Evolutionary conservation across 176 grass and related monocot species (phyloP).

Genomic region (Raddia guianensis): DNA sequence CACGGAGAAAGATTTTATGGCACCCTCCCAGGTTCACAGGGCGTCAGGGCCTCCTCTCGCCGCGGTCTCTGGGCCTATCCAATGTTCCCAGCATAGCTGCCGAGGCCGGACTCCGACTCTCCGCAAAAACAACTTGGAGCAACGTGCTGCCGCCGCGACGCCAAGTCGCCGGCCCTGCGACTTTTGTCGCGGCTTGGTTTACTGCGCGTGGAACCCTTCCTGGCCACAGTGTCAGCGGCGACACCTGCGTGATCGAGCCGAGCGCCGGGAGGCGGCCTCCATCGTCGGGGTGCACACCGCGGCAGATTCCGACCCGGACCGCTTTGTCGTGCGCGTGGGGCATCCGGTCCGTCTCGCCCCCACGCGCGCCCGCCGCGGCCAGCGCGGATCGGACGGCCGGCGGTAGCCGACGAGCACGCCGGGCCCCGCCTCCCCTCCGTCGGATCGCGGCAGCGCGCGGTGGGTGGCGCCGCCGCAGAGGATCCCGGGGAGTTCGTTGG

Average conservation of each 20-base stretch:
- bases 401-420: background rate
- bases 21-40: too few relatives aligned
- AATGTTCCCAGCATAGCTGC: too few relatives aligned
- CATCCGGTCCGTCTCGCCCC: too few relatives aligned
- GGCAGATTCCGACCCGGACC: background rate
- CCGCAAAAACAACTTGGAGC: background rate
- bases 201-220: background rate
- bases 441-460: background rate
- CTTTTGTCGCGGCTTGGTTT: background rate
- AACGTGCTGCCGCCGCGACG: background rate
- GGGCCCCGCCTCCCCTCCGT: background rate
- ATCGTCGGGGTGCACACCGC: constrained; percentile 24
- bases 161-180: background rate
- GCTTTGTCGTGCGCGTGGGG: too few relatives aligned
- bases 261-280: background rate
- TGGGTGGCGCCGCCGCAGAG: constrained; percentile 34
- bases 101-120: background rate
- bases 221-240: constrained; percentile 14
- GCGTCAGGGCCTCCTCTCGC: too few relatives aligned
- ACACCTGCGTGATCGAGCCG: background rate
- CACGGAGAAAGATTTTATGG: too few relatives aligned
- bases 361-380: background rate
- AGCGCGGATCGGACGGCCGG: constrained; percentile 4
- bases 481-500: constrained; percentile 36
- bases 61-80: too few relatives aligned